Evolutionary conservation across 2,329 filamentous ascomycete species (phyloP), one percentile per base, ranked within the genome.

Genomic region (Hawksworthiomyces lignivorus): DNA sequence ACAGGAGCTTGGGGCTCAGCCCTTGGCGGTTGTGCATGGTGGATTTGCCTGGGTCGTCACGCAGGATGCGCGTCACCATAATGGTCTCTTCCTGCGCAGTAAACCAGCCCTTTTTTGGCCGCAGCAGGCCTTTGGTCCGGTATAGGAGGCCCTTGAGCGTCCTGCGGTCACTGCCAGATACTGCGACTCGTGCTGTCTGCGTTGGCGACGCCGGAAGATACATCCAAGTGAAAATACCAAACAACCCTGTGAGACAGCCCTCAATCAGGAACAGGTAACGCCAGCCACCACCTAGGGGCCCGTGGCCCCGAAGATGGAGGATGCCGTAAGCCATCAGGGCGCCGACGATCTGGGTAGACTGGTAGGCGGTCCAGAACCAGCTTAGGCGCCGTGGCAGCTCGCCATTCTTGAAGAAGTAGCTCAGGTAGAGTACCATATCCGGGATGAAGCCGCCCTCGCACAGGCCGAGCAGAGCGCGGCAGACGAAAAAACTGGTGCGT

Each of bases 1-100:
- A 38, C 10, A 46, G 28, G 4, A 44, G 58, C 34, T 27, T 36
- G 21, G 21, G 27, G 63, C 10, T 19, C 7, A 36, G 34, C 8
- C 34, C 34, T 27, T 36, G 34, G 1, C 73, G 69, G 47, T 77
- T 77, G 52, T 76, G 69, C 69, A 79, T 76, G 47, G 71, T 69
- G 26, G 69, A 70, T 50, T 73, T 75, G 14, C 66, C 67, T 3
- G 74, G 74, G 48, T 77, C 76, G 41, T 81, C 75, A 4, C 76
- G 67, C 19, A 66, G 54, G 10, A 66, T 59, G 1, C 77, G 65
- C 47, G 78, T 80, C 5, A 79, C 74, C 3, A 79, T 64, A 32
- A 80, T 79, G 20, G 62, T 57, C 27, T 73, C 66, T 51, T 78
- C 73, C 10, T 69, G 68, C 36, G 77, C 73, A 1, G 55, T 71